A percentile compares a stretch with the other conserved stretches of the same genome.
These are phyloP conservation scores for Corinectria fuckeliana DNA, from an alignment of 2,329 filamentous ascomycete genomes.

Conservation along the genomic window DNA sequence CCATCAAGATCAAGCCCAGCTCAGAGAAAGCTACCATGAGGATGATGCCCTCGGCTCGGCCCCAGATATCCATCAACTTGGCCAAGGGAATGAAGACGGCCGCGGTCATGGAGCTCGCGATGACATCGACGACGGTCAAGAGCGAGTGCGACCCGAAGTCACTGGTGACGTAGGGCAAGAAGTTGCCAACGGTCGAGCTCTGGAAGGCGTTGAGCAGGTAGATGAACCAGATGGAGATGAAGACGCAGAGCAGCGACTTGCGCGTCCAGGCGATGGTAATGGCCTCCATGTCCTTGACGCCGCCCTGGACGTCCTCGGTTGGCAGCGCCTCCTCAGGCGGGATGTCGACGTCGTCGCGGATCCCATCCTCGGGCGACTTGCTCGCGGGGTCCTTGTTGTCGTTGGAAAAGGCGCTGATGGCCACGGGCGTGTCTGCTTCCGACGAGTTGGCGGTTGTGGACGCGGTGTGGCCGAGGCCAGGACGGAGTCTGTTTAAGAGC, in stretches of 20 bases:
- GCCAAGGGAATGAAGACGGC: slow-evolving; percentile 66
- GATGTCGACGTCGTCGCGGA: neutral
- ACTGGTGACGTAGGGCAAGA: slow-evolving; percentile 56
- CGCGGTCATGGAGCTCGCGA: slow-evolving; percentile 60
- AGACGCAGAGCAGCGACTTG: slow-evolving; percentile 42
- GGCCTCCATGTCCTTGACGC: slow-evolving; percentile 46
- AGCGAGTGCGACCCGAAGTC: slow-evolving; percentile 60
- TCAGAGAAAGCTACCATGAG: slow-evolving; percentile 57
- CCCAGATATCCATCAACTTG: slow-evolving; percentile 68
- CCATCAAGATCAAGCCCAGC: slow-evolving; percentile 64
- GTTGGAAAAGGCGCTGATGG: slow-evolving; percentile 3
- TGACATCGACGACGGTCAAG: slow-evolving; percentile 58
- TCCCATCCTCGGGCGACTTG: slow-evolving; percentile 18
- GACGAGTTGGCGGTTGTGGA: neutral
- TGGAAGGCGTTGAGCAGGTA: slow-evolving; percentile 59
- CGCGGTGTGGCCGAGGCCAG: slow-evolving; percentile 1
- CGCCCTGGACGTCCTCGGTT: slow-evolving; percentile 29
- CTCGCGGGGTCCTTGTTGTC: slow-evolving; percentile 13
- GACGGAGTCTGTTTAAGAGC: slow-evolving; percentile 12
- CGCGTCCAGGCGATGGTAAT: slow-evolving; percentile 45
- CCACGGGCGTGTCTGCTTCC: slow-evolving; percentile 8
- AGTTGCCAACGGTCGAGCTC: slow-evolving; percentile 48
- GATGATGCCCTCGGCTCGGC: slow-evolving; percentile 64
- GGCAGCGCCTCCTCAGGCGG: neutral
- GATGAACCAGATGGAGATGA: slow-evolving; percentile 53